phyloP scores from a whole-genome alignment of 2,329 filamentous ascomycete species.

The Pyrenophora teres region DNA sequence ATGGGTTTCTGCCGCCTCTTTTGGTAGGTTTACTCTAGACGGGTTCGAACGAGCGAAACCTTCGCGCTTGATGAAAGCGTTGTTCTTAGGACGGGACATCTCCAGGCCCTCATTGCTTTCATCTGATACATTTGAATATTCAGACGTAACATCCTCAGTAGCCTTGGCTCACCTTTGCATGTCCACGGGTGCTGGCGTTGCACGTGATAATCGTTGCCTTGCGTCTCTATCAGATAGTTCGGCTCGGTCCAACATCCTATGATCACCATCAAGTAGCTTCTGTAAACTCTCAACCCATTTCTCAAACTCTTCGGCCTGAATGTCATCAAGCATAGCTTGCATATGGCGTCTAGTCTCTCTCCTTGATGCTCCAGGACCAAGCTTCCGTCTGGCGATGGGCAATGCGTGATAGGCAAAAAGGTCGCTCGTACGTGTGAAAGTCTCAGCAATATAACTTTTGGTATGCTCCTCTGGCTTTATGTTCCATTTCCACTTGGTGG shows the following conservation, averaged over 20 bases:
- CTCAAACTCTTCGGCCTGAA: conserved; percentile 12
- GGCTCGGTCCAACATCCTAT: conserved; percentile 23
- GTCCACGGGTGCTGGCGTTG: conserved; percentile 14
- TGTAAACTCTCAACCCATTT: conserved; percentile 25
- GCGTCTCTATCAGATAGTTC: not conserved
- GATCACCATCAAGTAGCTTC: conserved; percentile 26
- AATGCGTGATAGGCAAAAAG: conserved; percentile 35
- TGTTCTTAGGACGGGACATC: no score
- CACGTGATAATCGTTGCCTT: not conserved
- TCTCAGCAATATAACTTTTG: no score
- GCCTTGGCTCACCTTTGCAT: not conserved
- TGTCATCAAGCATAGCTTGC: conserved; percentile 10
- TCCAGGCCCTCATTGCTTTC: no score
- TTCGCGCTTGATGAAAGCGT: no score
- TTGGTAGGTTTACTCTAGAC: no score
- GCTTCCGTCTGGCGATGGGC: conserved; percentile 15
- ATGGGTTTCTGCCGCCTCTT: no score
- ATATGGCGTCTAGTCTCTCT: conserved; percentile 21
- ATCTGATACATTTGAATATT: no score
- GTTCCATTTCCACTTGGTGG: conserved; percentile 29
- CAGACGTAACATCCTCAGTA: no score
- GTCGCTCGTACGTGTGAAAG: conserved; percentile 24
- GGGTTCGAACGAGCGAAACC: no score
- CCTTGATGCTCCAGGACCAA: conserved; percentile 14
- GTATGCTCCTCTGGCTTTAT: conserved; percentile 10